Conservation (phyloP, 805 yeast species). For the Lipomyces chichibuensis region DNA sequence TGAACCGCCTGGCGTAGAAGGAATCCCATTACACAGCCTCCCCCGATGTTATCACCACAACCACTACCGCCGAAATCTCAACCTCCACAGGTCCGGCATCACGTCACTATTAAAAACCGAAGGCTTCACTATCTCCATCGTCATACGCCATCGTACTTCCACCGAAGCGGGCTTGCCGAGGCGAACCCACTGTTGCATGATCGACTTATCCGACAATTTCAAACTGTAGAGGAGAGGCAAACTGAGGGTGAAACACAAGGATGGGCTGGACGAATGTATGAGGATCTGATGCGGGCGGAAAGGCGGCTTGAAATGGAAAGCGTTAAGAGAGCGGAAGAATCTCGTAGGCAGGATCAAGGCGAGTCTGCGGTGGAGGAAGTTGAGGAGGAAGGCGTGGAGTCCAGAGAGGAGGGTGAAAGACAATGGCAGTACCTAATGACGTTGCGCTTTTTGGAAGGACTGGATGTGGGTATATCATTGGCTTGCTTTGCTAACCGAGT, state of each 20-base stretch:
- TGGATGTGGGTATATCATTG: slow-evolving; percentile 9
- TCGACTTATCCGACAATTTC: slow-evolving; percentile 23
- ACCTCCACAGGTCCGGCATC: slow-evolving; percentile 13
- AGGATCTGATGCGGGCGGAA: slow-evolving; percentile 33
- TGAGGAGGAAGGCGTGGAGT: slow-evolving; percentile 7
- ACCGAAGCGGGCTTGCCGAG: slow-evolving; percentile 22
- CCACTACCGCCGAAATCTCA: not conserved
- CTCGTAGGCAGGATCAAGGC: slow-evolving; percentile 1
- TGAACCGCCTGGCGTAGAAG: too few species aligned
- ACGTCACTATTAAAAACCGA: slow-evolving; percentile 18
- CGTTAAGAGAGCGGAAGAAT: slow-evolving; percentile 12
- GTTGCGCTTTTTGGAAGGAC: slow-evolving; percentile 27
- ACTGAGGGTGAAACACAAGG: slow-evolving; percentile 18
- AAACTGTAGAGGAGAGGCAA: slow-evolving; percentile 24
- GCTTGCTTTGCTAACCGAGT: not conserved
- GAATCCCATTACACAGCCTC: not conserved
- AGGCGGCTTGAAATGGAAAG: slow-evolving; percentile 7
- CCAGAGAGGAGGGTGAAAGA: slow-evolving; percentile 22
- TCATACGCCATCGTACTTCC: slow-evolving; percentile 19
- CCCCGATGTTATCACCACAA: not conserved
- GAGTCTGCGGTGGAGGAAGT: slow-evolving; percentile 3
- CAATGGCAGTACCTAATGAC: slow-evolving; percentile 30
- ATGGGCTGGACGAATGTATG: slow-evolving; percentile 33
- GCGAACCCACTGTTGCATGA: slow-evolving; percentile 23
- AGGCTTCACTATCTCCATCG: slow-evolving; percentile 23